Base-by-base conservation (phyloP, 2,329 filamentous ascomycete genomes). In the Apiospora kogelbergensis region DNA sequence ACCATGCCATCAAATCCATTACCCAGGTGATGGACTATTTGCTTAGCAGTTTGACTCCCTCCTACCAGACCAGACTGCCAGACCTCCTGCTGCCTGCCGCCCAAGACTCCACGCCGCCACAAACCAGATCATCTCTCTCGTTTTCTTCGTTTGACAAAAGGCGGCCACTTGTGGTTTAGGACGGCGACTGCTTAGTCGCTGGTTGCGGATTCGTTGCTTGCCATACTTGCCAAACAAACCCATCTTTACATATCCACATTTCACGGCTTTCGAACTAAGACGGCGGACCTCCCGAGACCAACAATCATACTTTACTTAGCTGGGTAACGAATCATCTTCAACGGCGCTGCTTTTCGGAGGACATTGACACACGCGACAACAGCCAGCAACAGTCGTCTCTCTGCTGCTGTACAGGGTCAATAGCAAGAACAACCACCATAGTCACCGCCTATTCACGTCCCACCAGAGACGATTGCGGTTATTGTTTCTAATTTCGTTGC, bases 221-320 rank as follows among this genome's bases (percentile, higher is more conserved):
- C 37, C 13, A 7, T 13, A 15, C 15, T 15, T 15, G 11, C 9
- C 5, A 42, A 15, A 42, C 40, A 42, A 42, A 42, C 40, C 48
- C 45, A 48, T 33, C 48, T 26, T 15, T 42, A 37, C 10, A 24
- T 60, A 60, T 60, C 53, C 53, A 37, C 53, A 60, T 37, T 60
- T 60, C 53, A 22, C 53, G 53, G 53, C 53, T 60, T 37, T 30
- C n/a, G 30, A 57, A 20, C 26, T 20, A 30, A 24, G 30, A 37
- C 53, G 53, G 53, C 53, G 53, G 53, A 60, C 53, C 53, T 60
- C 53, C 53, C 53, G 53, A 60, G 53, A 60, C 53, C 30, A 60
- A 60, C 53, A 60, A 60, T 60, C 53, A 60, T 37, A 60, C 53
- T 60, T 60, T 60, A 60, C 53, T 37, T 60, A 60, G 53, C 53